Percentiles rank a stretch among this genome's conserved stretches.
phyloP scores from a whole-genome alignment of 1,139 yeast genomes.

The Candida anutae region DNA sequence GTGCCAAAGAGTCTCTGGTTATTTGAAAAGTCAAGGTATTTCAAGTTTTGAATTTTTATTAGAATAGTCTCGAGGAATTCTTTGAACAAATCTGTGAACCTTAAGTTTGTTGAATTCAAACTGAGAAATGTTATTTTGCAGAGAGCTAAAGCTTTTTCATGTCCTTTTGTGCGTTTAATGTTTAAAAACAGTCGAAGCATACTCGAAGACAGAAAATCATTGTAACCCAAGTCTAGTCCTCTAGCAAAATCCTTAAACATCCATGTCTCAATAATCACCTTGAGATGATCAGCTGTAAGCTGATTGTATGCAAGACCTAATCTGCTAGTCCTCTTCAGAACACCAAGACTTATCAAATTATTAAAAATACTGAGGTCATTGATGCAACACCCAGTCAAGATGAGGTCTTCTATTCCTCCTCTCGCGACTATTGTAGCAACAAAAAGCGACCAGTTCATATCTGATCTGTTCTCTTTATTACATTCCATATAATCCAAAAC shows the following conservation, averaged over 20 bases:
- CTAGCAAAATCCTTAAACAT: constrained; percentile 26
- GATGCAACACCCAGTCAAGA: constrained; percentile 67
- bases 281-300: constrained; percentile 42
- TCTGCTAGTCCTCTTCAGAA: constrained; percentile 42
- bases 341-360: constrained; percentile 48
- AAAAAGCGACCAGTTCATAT: constrained; percentile 69
- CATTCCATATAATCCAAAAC: constrained; percentile 47
- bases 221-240: constrained; percentile 68
- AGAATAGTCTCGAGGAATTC: constrained; percentile 25
- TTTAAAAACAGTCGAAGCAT: constrained; percentile 22
- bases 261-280: constrained; percentile 39
- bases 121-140: constrained; percentile 37
- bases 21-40: constrained; percentile 61
- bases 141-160: constrained; percentile 12
- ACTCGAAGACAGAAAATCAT: constrained; percentile 43
- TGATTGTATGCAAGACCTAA: constrained; percentile 68
- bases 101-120: constrained; percentile 43
- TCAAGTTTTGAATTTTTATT: constrained; percentile 42
- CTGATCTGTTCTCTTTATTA: constrained; percentile 52
- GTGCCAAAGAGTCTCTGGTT: constrained; percentile 50
- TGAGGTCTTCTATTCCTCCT: constrained; percentile 66
- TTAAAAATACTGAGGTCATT: constrained; percentile 46
- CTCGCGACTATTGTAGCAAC: constrained; percentile 62
- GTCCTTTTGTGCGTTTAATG: constrained; percentile 11
- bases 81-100: constrained; percentile 24